phyloP scores from a whole-genome alignment of 148 eudicot species.

The Fagopyrum tataricum region DNA sequence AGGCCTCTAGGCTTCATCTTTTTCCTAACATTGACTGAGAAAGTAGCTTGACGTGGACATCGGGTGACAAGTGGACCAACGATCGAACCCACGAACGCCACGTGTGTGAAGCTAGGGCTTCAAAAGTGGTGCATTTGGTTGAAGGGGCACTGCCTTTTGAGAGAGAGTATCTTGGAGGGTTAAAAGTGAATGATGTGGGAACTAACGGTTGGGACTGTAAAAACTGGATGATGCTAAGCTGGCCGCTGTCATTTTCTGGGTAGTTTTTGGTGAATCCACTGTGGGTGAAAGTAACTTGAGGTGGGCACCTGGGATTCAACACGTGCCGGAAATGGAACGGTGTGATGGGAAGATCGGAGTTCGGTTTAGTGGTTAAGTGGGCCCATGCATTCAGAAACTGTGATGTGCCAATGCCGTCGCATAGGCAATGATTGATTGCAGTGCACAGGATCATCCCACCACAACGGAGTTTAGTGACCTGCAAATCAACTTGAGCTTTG shows the following conservation, averaged over 20 bases:
- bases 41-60: constrained; percentile 48
- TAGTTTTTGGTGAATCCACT: constrained; percentile 31
- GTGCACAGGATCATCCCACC: constrained; percentile 88
- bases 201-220: constrained; percentile 58
- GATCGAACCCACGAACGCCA: constrained; percentile 84
- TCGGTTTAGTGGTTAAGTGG: constrained; percentile 44
- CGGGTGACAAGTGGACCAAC: constrained; percentile 34
- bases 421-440: constrained; percentile 73
- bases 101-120: constrained; percentile 75
- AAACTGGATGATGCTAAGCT: constrained; percentile 25
- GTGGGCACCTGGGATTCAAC: constrained; percentile 45
- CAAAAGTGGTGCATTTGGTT: constrained; percentile 80
- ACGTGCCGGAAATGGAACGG: constrained; percentile 66
- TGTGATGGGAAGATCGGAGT: constrained; percentile 24
- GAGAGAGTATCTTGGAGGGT: constrained; percentile 40
- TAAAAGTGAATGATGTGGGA: constrained; percentile 57
- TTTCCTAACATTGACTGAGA: constrained; percentile 59
- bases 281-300: constrained; percentile 39
- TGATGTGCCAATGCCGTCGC: constrained; percentile 89
- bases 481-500: not conserved
- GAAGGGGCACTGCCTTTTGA: constrained; percentile 64
- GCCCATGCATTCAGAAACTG: constrained; percentile 92
- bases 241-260: not conserved
- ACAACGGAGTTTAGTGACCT: constrained; percentile 73
- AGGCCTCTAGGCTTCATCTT: constrained; percentile 32